Evolutionary conservation across 139 green algal species (phyloP), one percentile per base, ranked within the genome.

Genomic region (Monoraphidium neglectum): DNA sequence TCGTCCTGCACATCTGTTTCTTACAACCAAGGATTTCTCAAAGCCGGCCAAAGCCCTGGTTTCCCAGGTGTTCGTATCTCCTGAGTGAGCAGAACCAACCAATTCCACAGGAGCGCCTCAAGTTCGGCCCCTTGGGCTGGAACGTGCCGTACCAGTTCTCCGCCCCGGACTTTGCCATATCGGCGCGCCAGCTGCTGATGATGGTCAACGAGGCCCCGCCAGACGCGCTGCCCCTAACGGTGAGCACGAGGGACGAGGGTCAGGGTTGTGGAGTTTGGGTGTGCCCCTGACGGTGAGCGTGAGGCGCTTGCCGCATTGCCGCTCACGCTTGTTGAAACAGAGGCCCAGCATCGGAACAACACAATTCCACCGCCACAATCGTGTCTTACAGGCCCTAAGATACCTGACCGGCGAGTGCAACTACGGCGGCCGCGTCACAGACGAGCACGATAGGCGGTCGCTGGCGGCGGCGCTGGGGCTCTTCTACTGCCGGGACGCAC

Each of bases 71-170:
- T n/a, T n/a, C n/a, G n/a, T n/a, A n/a, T n/a, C n/a, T n/a, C n/a
- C n/a, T n/a, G n/a, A n/a, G n/a, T n/a, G n/a, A n/a, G n/a, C n/a
- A n/a, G n/a, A n/a, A n/a, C n/a, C n/a, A n/a, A n/a, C n/a, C n/a
- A n/a, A n/a, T n/a, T n/a, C 82, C 94, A 40, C 84, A 92, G 82
- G 90, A 96, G 72, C 86, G 91, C 4, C 77, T 86, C 54, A 94
- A 92, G 82, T 96, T 95, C 75, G 90, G 91, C 1, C 87, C 91
- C 0, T 82, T 96, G 35, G 91, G 91, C 32, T 96, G 87, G 89
- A 96, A 96, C 79, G 87, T 96, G 63, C 85, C 84, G 2, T 95
- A 95, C 86, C 79, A 90, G 66, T 95, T 95, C 78, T 85, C 33
- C 36, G 60, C 84, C 46, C 82, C 86, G 24, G 91, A 94, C 80